Evolutionary conservation across 345 rosid species (phyloP).

Genomic region (Aethionema arabicum): DNA sequence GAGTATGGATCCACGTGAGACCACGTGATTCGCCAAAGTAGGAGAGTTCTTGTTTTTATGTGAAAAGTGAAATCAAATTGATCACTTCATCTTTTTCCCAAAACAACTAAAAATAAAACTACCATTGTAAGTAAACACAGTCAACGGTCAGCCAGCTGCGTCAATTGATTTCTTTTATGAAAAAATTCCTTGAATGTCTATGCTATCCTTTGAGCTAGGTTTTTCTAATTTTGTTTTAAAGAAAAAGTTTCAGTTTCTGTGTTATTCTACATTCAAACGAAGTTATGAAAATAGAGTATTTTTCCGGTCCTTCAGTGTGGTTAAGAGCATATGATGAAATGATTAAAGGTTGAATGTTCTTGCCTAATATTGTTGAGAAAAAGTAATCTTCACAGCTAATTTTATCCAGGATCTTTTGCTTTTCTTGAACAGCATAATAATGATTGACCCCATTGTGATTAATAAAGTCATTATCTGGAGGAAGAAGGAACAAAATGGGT

Average conservation of each 20-base stretch:
- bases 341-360: constrained; percentile 10
- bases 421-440: constrained; percentile 18
- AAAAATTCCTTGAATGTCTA: neutral
- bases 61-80: too few species aligned
- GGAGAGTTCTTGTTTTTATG: neutral
- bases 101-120: neutral
- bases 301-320: neutral
- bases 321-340: constrained; percentile 1
- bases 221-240: too few species aligned
- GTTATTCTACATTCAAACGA: neutral
- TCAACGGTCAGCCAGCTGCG: neutral
- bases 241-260: neutral
- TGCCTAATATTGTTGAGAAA: neutral
- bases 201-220: neutral
- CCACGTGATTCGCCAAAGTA: constrained; percentile 31
- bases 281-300: neutral
- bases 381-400: constrained; percentile 27
- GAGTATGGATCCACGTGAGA: constrained; percentile 36
- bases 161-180: neutral
- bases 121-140: neutral
- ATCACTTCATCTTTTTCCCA: neutral
- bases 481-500: constrained; percentile 13
- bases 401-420: constrained; percentile 15
- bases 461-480: neutral
- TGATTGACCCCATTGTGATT: constrained; percentile 27